Evolutionary conservation across 2,329 filamentous ascomycete genomes (phyloP), one percentile per base, ranked within the genome.

Genomic region (Zasmidium angulare): DNA sequence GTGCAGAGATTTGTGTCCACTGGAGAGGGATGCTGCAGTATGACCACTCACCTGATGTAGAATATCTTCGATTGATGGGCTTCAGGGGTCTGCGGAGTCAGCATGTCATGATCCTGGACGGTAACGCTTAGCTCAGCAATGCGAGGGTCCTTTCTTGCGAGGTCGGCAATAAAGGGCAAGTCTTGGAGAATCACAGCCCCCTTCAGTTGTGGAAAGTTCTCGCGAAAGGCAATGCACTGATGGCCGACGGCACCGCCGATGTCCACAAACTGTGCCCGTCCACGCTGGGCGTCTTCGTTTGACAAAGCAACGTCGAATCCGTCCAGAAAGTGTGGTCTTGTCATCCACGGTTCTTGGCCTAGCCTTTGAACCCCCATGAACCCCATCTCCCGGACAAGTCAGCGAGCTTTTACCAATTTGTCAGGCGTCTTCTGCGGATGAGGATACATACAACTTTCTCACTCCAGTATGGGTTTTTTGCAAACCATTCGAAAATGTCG

Each of bases 231-330:
- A 10, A 49, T 36, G 40, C 21, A 36, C 22, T 55, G 53, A 23
- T 55, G 53, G 12, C 53, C 53, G 22, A 49, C 31, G 22, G 11
- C 47, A 31, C 53, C 43, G 19, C 53, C 53, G 26, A 55, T 26
- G 24, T 55, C 53, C 14, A 47, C 43, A 26, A 55, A 49, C 20
- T 20, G 19, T 2, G 46, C 43, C 22, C 51, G 22, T 12, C 31
- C 51, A 20, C 22, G n/a, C 9, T 17, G 14, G 20, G 22, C 9
- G 22, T 53, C 50, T 40, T 43, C 26, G 2, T 29, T 7, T 14
- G 50, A 53, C 17, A 53, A 22, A 17, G 26, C 31, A 29, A 53
- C 14, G 50, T 53, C 50, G 21, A 50, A 23, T 7, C 47, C 47
- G 3, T 50, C 19, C 47, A 50, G 10, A 9, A 50, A 24, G 9